Conservation (phyloP, 768 basidiomycete genomes). For the Pseudohyphozyma bogoriensis region DNA sequence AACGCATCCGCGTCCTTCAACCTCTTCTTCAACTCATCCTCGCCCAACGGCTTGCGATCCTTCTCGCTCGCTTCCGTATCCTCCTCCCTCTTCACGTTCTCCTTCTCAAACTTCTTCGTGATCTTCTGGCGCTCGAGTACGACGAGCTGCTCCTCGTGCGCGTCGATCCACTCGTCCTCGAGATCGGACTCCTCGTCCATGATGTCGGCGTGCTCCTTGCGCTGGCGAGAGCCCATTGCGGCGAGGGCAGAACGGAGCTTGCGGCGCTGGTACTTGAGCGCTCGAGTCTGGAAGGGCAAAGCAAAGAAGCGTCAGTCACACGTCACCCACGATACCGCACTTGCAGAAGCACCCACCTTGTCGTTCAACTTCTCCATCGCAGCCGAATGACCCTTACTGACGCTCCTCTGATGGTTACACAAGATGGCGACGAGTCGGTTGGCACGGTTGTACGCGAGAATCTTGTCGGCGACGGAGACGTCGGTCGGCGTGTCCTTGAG, state of each 20-base stretch:
- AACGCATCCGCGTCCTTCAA: conserved; percentile 64
- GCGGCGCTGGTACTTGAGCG: conserved; percentile 93
- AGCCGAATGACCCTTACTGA: conserved; percentile 81
- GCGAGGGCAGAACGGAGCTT: conserved; percentile 85
- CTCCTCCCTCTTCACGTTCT: conserved; percentile 50
- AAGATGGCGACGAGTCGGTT: conserved; percentile 94
- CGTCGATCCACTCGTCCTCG: conserved; percentile 79
- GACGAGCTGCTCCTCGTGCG: conserved; percentile 66
- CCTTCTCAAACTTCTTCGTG: conserved; percentile 80
- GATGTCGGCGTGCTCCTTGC: conserved; percentile 47
- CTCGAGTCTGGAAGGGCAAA: conserved; percentile 72
- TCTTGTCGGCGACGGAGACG: conserved; percentile 82
- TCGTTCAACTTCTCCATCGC: conserved; percentile 90
- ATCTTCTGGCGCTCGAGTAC: conserved; percentile 72
- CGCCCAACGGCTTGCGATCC: conserved; percentile 12
- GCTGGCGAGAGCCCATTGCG: conserved; percentile 63
- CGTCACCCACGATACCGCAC: neutral
- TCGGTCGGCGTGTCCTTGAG: conserved; percentile 62
- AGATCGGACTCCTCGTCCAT: conserved; percentile 79
- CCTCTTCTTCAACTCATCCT: conserved; percentile 54
- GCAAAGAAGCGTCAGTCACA: too few relatives aligned
- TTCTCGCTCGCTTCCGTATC: conserved; percentile 57
- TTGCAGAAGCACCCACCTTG: conserved; percentile 51
- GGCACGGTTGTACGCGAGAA: conserved; percentile 92
- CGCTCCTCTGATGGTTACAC: conserved; percentile 96